phyloP scores from a whole-genome alignment of 768 basidiomycete genomes.

The Saitozyma sp. region DNA sequence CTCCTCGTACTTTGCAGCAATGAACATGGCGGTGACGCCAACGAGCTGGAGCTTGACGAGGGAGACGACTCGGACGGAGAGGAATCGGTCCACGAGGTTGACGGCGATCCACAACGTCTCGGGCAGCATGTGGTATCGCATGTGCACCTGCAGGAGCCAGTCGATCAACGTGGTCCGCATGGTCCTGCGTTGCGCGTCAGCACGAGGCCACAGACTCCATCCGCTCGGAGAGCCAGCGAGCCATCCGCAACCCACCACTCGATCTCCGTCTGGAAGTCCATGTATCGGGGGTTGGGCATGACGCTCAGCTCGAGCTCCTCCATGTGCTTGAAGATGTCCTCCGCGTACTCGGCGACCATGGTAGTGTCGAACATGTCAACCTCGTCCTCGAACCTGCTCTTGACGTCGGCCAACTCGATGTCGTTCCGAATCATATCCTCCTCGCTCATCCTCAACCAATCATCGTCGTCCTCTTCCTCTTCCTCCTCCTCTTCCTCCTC shows the following conservation, averaged over 20 bases:
- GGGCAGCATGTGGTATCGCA: conserved; percentile 97
- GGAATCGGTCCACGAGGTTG: conserved; percentile 92
- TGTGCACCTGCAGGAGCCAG: conserved; percentile 96
- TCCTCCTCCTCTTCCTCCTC: conserved; percentile 42
- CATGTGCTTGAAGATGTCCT: conserved; percentile 98
- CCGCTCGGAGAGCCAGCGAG: too few relatives aligned
- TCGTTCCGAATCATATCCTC: conserved; percentile 48
- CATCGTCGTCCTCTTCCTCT: conserved; percentile 54
- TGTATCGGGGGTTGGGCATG: conserved; percentile 88
- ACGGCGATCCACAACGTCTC: conserved; percentile 99
- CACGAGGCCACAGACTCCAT: neutral
- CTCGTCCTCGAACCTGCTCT: conserved; percentile 67
- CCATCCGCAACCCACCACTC: conserved; percentile 51
- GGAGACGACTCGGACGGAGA: conserved; percentile 82
- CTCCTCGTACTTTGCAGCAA: conserved; percentile 98
- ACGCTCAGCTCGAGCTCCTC: conserved; percentile 74
- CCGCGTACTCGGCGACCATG: conserved; percentile 98
- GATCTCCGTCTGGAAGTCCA: conserved; percentile 89
- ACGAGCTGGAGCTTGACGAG: conserved; percentile 91
- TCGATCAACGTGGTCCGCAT: conserved; percentile 97
- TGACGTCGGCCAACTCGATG: conserved; percentile 65
- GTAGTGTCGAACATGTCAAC: conserved; percentile 78
- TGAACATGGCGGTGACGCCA: conserved; percentile 97
- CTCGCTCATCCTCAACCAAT: conserved; percentile 52
- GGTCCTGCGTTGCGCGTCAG: conserved; percentile 60